A percentile compares a stretch with the other conserved stretches of the same genome.
Evolutionary conservation across 805 yeast genomes (phyloP).

Genomic region (Geotrichum ghanense): DNA sequence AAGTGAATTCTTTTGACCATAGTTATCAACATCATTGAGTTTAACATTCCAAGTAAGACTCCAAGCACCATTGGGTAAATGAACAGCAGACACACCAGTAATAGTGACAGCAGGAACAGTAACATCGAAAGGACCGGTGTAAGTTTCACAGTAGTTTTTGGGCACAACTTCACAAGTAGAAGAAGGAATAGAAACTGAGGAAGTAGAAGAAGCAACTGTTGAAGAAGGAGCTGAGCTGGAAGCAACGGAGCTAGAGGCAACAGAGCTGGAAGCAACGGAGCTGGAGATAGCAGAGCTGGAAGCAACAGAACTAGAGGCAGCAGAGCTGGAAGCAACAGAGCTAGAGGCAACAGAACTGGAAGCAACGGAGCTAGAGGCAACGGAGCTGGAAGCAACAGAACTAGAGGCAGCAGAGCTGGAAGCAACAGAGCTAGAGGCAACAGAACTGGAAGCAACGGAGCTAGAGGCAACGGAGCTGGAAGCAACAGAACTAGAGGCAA

Average conservation of each 20-base stretch:
- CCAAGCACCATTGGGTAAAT: too few species aligned
- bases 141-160: too few species aligned
- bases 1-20: too few species aligned
- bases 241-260: neutral
- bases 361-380: neutral
- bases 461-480: neutral
- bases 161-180: neutral
- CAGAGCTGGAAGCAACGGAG: neutral
- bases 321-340: neutral
- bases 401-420: neutral
- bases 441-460: too few species aligned
- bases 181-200: conserved; percentile 4
- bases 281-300: neutral
- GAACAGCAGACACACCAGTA: too few species aligned
- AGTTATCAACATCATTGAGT: too few species aligned
- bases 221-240: neutral
- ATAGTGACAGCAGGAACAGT: too few species aligned
- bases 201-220: conserved; percentile 2
- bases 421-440: neutral
- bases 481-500: neutral
- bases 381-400: neutral
- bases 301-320: neutral
- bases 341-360: neutral
- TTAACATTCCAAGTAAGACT: too few species aligned
- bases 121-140: too few species aligned